These are phyloP conservation scores for Saccharomycopsis javanensis DNA, from an alignment of 805 yeast genomes.

Conservation along the genomic window DNA sequence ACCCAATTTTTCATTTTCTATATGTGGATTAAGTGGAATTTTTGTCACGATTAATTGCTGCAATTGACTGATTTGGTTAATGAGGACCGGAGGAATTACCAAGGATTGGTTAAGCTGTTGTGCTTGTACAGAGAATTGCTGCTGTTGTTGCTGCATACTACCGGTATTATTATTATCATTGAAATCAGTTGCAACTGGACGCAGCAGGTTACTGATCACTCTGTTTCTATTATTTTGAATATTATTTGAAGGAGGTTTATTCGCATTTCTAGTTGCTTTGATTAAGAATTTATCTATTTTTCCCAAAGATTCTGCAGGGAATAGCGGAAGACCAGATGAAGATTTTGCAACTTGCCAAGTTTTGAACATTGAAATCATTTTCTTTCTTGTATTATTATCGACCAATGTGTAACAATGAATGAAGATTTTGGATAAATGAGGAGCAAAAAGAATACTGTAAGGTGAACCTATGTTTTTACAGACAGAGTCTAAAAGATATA, in stretches of 20 bases:
- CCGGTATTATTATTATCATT: neutral
- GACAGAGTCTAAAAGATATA: conserved; percentile 83
- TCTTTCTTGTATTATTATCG: conserved; percentile 62
- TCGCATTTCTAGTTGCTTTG: conserved; percentile 35
- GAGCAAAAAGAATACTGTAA: conserved; percentile 69
- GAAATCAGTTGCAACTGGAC: neutral
- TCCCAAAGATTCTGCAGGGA: conserved; percentile 58
- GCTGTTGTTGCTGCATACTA: neutral
- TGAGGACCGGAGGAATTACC: neutral
- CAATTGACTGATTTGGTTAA: neutral
- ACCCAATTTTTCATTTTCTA: conserved; percentile 9
- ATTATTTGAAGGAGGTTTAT: conserved; percentile 25
- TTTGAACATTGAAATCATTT: conserved; percentile 66
- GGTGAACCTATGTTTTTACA: conserved; percentile 88
- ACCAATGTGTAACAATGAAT: conserved; percentile 72
- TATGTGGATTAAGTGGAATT: conserved; percentile 11
- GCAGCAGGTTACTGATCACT: conserved; percentile 21
- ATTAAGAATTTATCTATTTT: conserved; percentile 67
- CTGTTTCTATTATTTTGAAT: conserved; percentile 24
- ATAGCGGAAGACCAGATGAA: conserved; percentile 56
- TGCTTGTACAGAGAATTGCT: no score
- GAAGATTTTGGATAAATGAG: conserved; percentile 58
- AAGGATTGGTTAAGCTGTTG: neutral
- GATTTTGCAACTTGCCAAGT: conserved; percentile 76
- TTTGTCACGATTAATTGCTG: conserved; percentile 22